Evolutionary conservation across 2,329 filamentous ascomycete genomes (phyloP).

Genomic region (Zasmidium cellare): DNA sequence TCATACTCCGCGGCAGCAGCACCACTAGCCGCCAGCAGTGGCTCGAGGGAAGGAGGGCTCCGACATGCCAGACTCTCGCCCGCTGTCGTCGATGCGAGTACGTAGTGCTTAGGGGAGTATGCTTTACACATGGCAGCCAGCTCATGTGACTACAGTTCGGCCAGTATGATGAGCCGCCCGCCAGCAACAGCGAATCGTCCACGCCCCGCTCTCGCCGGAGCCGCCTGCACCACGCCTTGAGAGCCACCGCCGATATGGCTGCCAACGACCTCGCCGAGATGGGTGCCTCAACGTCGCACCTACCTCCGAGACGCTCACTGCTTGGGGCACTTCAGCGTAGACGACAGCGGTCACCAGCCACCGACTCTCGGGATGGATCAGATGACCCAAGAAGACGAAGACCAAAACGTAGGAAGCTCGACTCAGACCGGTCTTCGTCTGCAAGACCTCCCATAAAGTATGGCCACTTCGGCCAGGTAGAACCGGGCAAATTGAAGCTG

Average conservation of each 20-base stretch:
- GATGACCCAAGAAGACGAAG: slow-evolving; percentile 20
- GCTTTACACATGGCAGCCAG: not conserved
- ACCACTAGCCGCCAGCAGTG: not conserved
- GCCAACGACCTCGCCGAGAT: slow-evolving; percentile 22
- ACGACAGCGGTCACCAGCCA: slow-evolving; percentile 20
- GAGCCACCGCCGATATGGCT: slow-evolving; percentile 35
- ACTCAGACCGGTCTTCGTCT: slow-evolving; percentile 28
- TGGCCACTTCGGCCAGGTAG: slow-evolving; percentile 83
- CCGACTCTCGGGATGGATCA: slow-evolving; percentile 19
- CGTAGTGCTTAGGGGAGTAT: slow-evolving; percentile 11
- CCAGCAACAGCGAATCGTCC: slow-evolving; percentile 32
- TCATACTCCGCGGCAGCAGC: not conserved
- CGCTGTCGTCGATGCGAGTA: slow-evolving; percentile 23
- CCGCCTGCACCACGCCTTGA: slow-evolving; percentile 36
- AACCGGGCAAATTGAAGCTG: slow-evolving; percentile 78
- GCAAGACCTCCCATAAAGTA: slow-evolving; percentile 63
- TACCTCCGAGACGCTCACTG: slow-evolving; percentile 9
- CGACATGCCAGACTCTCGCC: slow-evolving; percentile 23
- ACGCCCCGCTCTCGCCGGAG: slow-evolving; percentile 33
- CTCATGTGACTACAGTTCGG: slow-evolving; percentile 32
- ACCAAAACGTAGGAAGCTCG: slow-evolving; percentile 42
- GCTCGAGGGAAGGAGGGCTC: not conserved
- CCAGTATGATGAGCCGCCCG: slow-evolving; percentile 48
- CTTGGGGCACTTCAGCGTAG: slow-evolving; percentile 19
- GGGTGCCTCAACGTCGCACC: slow-evolving; percentile 11